Evolutionary conservation across 768 basidiomycete genomes (phyloP).

Genomic region (Cystofilobasidium bisporidii): DNA sequence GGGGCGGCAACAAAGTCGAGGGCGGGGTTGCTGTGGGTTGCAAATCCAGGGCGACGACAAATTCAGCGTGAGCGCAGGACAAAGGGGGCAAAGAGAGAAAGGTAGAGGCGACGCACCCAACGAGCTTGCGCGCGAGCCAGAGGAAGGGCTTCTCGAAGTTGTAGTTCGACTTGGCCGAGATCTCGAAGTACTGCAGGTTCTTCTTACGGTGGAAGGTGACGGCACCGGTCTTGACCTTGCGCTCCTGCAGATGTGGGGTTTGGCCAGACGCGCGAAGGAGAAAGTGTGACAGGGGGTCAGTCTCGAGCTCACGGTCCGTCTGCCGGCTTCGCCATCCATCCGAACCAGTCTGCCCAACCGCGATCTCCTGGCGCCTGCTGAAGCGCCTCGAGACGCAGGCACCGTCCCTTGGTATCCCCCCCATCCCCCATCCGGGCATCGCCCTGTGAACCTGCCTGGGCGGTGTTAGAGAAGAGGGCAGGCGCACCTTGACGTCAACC

Average conservation of each 20-base stretch:
- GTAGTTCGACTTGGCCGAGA: constrained; percentile 99
- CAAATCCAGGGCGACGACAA: neutral
- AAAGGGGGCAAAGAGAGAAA: neutral
- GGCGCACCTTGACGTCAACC: constrained; percentile 90
- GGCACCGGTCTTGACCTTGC: constrained; percentile 96
- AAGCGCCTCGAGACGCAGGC: too few relatives aligned
- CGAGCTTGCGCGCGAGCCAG: constrained; percentile 96
- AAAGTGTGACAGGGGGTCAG: too few relatives aligned
- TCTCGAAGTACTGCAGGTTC: constrained; percentile 99
- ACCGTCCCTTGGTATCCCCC: too few relatives aligned
- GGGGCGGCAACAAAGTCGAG: constrained; percentile 97
- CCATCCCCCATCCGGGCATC: too few relatives aligned
- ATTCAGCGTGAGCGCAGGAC: neutral
- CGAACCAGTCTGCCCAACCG: too few relatives aligned
- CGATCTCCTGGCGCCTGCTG: too few relatives aligned
- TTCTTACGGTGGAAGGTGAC: constrained; percentile 99
- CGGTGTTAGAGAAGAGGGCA: neutral
- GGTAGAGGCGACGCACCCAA: constrained; percentile 35
- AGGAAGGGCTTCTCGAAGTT: constrained; percentile 99
- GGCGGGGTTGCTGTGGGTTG: constrained; percentile 54
- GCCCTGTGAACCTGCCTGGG: neutral
- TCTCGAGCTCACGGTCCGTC: too few relatives aligned
- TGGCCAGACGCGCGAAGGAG: neutral
- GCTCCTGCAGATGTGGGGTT: constrained; percentile 54
- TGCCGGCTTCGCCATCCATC: too few relatives aligned